A percentile compares a stretch with the other conserved stretches of the same genome.
phyloP scores from a whole-genome alignment of 306 rosid species.

The Malus domestica region DNA sequence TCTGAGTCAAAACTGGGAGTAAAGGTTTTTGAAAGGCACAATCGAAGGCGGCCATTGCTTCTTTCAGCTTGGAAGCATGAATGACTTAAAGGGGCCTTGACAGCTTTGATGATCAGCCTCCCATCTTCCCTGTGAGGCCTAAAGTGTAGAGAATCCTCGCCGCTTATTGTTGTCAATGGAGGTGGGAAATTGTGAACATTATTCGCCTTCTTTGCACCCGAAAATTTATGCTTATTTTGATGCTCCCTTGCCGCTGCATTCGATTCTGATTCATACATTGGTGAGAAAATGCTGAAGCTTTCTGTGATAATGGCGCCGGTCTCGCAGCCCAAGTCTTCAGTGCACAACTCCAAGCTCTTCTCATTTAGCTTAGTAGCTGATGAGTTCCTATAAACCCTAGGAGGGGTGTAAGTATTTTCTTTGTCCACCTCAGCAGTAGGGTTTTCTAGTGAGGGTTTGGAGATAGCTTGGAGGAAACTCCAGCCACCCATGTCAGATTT shows the following conservation, averaged over 20 bases:
- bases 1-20: conserved; percentile 28
- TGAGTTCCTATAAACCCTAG: conserved; percentile 40
- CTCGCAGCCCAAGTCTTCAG: conserved; percentile 80
- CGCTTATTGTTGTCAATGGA: conserved; percentile 90
- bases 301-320: conserved; percentile 64
- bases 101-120: conserved; percentile 56
- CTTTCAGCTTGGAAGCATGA: conserved; percentile 58
- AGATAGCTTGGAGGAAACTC: conserved; percentile 56
- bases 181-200: conserved; percentile 54
- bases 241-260: conserved; percentile 29
- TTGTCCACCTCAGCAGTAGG: conserved; percentile 9
- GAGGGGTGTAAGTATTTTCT: conserved; percentile 45
- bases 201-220: conserved; percentile 37
- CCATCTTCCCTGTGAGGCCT: conserved; percentile 77
- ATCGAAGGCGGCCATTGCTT: conserved; percentile 80
- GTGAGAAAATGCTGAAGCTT: conserved; percentile 28
- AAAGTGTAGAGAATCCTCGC: conserved; percentile 44
- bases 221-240: conserved; percentile 16
- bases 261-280: conserved; percentile 5
- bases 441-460: conserved; percentile 9
- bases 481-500: conserved; percentile 28
- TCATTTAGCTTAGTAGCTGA: conserved; percentile 34
- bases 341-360: conserved; percentile 65
- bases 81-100: conserved; percentile 37
- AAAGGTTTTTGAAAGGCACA: conserved; percentile 31